These are phyloP conservation scores for Lithohypha guttulata DNA, from an alignment of 2,329 filamentous ascomycete genomes.

Conservation along the genomic window DNA sequence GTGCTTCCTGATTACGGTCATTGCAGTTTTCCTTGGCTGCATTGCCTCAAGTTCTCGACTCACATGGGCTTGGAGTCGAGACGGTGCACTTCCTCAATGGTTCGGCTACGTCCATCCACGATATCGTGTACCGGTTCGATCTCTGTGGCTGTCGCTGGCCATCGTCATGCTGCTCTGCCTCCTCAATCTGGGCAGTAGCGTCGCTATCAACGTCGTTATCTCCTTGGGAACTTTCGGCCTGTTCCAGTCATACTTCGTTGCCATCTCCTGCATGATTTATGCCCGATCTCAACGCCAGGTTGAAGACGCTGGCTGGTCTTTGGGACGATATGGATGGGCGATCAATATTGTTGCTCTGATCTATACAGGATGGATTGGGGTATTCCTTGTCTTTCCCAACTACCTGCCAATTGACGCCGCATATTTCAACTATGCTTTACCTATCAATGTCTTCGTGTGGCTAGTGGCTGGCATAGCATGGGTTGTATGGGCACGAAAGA, in stretches of 20 bases:
- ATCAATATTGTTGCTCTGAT: slow-evolving; percentile 28
- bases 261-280: slow-evolving; percentile 22
- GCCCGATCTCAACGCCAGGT: slow-evolving; percentile 5
- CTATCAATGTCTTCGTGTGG: slow-evolving; percentile 22
- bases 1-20: slow-evolving; percentile 11
- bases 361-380: slow-evolving; percentile 14
- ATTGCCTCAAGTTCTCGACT: slow-evolving; percentile 39
- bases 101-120: slow-evolving; percentile 28
- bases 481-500: slow-evolving; percentile 9
- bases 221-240: slow-evolving; percentile 30
- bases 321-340: slow-evolving; percentile 24
- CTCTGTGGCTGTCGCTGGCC: slow-evolving; percentile 28
- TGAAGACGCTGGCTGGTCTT: slow-evolving; percentile 22
- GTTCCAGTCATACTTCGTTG: slow-evolving; percentile 31
- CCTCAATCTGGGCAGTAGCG: slow-evolving; percentile 30
- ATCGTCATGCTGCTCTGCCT: slow-evolving; percentile 29
- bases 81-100: slow-evolving; percentile 36
- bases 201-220: slow-evolving; percentile 32
- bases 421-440: slow-evolving; percentile 30
- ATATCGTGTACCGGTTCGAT: slow-evolving; percentile 29
- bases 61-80: slow-evolving; percentile 41
- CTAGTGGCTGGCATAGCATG: slow-evolving; percentile 11
- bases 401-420: slow-evolving; percentile 24
- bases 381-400: slow-evolving; percentile 26
- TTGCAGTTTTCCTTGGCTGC: slow-evolving; percentile 11